These are phyloP conservation scores for Exophiala aquamarina DNA, from an alignment of 2,329 filamentous ascomycete species.

Conservation along the genomic window DNA sequence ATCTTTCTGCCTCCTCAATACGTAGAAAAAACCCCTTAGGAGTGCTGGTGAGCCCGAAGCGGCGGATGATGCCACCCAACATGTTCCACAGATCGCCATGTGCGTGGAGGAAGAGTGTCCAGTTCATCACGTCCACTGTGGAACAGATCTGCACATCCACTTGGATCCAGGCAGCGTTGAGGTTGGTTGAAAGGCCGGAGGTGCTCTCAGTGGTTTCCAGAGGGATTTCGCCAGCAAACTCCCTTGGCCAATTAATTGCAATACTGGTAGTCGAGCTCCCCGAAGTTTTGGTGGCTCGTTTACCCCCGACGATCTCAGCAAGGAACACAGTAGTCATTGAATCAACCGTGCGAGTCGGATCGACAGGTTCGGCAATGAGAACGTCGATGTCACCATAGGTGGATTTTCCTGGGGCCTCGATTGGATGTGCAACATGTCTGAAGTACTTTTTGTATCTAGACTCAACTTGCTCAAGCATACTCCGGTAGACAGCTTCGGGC, in stretches of 20 bases:
- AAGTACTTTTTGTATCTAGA: conserved; percentile 54
- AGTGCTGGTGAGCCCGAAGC: conserved; percentile 65
- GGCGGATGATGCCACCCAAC: conserved; percentile 63
- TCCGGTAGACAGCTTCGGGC: conserved; percentile 56
- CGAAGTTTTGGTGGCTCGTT: conserved; percentile 15
- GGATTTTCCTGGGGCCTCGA: conserved; percentile 67
- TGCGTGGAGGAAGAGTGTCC: conserved; percentile 66
- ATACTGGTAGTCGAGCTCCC: conserved; percentile 36
- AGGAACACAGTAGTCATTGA: conserved; percentile 14
- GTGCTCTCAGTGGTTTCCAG: neutral
- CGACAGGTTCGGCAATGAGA: conserved; percentile 54
- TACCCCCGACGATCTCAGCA: conserved; percentile 14
- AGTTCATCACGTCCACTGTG: conserved; percentile 49
- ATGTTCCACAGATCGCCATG: conserved; percentile 73
- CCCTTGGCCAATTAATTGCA: conserved; percentile 22
- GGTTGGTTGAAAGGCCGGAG: conserved; percentile 52
- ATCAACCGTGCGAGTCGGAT: conserved; percentile 27
- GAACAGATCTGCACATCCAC: conserved; percentile 64
- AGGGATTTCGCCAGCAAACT: neutral
- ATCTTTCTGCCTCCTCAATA: conserved; percentile 58
- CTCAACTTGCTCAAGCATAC: conserved; percentile 45
- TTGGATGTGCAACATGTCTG: conserved; percentile 56
- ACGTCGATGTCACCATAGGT: conserved; percentile 75
- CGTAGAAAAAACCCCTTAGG: conserved; percentile 65
- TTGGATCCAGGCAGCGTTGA: conserved; percentile 56